These are phyloP conservation scores for Smallanthus sonchifolius DNA, from an alignment of 129 eudicot species.

Conservation along the genomic window DNA sequence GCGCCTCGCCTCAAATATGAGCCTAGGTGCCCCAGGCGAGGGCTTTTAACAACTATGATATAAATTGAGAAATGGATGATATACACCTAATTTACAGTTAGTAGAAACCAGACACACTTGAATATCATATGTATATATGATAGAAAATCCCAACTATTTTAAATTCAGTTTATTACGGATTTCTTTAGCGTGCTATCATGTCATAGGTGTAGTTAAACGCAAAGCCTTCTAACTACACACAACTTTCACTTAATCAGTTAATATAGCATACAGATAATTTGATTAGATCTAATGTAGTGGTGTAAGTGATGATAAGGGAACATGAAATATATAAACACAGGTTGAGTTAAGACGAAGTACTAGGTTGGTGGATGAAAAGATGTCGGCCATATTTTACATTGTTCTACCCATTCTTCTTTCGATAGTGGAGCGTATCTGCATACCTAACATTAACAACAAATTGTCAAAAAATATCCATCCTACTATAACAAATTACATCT, in stretches of 20 bases:
- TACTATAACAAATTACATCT: slow-evolving; percentile 5
- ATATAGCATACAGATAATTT: not conserved
- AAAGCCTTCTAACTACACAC: slow-evolving; percentile 6
- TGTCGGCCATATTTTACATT: slow-evolving; percentile 92
- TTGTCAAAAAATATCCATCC: not conserved
- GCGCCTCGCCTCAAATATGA: too few species aligned
- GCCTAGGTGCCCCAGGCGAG: too few species aligned
- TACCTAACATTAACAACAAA: slow-evolving; percentile 37
- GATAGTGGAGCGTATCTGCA: slow-evolving; percentile 76
- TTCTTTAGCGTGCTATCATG: not conserved
- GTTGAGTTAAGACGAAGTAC: slow-evolving; percentile 32
- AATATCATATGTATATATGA: not conserved
- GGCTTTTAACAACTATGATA: too few species aligned
- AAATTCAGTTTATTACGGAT: not conserved
- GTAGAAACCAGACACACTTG: not conserved
- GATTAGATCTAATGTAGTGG: not conserved
- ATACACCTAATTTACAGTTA: not conserved
- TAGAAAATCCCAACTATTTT: not conserved
- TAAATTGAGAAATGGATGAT: not conserved
- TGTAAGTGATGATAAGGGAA: not conserved
- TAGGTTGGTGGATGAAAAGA: slow-evolving; percentile 96
- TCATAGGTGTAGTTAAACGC: not conserved
- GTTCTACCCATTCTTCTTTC: slow-evolving; percentile 95
- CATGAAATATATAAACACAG: not conserved
- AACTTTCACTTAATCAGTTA: not conserved